Base-by-base conservation (phyloP, 1,139 yeast genomes). In the Blastobotrys illinoisensis region DNA sequence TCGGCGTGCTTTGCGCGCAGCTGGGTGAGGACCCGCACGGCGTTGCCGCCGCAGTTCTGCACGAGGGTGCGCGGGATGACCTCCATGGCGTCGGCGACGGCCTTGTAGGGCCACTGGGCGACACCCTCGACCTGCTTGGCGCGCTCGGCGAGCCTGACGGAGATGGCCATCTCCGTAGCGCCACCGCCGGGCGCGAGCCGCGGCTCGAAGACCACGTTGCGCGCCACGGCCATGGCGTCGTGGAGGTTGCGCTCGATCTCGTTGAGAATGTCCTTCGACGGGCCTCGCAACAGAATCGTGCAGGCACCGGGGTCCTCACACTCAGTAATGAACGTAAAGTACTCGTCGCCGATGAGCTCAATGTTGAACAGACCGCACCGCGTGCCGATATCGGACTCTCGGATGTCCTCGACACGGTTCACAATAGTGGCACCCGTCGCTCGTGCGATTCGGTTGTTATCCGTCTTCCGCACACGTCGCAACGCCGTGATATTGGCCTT, bases 391-490 rank as follows among this genome's bases (percentile, higher is more conserved):
- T 95, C 99, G 1, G 86, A 68, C 69, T 90, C 97, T 68, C 88
- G 87, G 71, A 95, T 78, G 72, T 95, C 99, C 72, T 95, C 99
- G 54, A 90, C 84, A 69, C 98, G 82, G 74, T 91, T 93, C 54
- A 93, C 97, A 66, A 95, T 90, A 19, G 97, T 89, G 50, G 99
- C 99, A 57, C 99, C 99, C 13, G 97, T 88, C 36, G 96, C 97
- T 67, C 98, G 85, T 24, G 99, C 88, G 66, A 95, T 88, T 78
- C 99, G 84, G 76, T 95, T 93, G 73, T 91, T 90, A 74, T 95
- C 99, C 14, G 96, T 84, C 74, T 95, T 95, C 70, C 90, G 88
- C 50, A 90, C 97, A 74, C 99, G 85, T 79, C 99, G 85, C 65
- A 95, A 79, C 1, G 90, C 96, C 52, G 96, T 81, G 61, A 91